Conservation (phyloP, 208 protist species). For the Tritrichomonas foetus region DNA sequence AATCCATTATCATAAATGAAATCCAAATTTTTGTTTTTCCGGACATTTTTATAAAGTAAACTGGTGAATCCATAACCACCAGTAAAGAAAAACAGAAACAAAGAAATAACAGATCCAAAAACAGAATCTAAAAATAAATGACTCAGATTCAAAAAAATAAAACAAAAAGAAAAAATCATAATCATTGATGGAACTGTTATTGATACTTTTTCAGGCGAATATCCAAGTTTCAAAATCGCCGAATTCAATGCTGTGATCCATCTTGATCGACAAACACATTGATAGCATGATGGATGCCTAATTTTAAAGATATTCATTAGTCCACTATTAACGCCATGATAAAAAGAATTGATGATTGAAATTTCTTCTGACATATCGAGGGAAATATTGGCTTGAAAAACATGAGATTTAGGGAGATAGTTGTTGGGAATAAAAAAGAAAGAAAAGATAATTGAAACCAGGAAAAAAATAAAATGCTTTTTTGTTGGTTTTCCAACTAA, state of each 20-base stretch:
- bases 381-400: background rate
- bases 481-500: background rate
- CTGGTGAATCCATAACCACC: background rate
- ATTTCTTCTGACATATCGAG: background rate
- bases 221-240: background rate
- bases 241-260: slow-evolving; percentile 2
- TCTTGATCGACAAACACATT: background rate
- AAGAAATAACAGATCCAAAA: background rate
- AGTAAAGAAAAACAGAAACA: background rate
- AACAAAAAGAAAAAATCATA: background rate
- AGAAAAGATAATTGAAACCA: background rate
- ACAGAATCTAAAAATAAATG: background rate
- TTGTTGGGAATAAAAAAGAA: background rate
- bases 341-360: slow-evolving; percentile 18
- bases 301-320: slow-evolving; percentile 27
- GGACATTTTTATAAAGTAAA: background rate
- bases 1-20: background rate
- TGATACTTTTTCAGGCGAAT: background rate
- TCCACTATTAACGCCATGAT: slow-evolving; percentile 24
- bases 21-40: background rate
- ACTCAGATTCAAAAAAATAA: background rate
- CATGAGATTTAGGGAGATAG: background rate
- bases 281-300: background rate
- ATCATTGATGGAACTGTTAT: background rate
- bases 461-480: background rate